phyloP scores from a whole-genome alignment of 208 protist species.

The Acanthamoeba sp. region DNA sequence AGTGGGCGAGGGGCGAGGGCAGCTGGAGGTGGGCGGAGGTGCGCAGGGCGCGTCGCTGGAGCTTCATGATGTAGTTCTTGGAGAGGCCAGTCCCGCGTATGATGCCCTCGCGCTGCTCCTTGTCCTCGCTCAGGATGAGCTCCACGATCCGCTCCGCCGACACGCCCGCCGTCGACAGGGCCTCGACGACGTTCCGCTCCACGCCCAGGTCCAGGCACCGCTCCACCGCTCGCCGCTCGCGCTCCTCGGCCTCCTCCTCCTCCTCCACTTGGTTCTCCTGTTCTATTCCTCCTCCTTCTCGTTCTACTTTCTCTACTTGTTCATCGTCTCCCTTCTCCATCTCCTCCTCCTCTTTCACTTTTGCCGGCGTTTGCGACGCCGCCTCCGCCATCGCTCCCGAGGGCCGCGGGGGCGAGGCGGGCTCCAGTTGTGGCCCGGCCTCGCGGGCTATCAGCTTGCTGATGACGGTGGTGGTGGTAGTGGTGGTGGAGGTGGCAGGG shows the following conservation, averaged over 20 bases:
- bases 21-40: conserved; percentile 40
- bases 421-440: too few species aligned
- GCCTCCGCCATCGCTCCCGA: too few species aligned
- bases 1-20: not conserved
- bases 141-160: conserved; percentile 19
- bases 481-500: too few species aligned
- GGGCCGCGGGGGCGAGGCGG: too few species aligned
- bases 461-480: too few species aligned
- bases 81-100: conserved; percentile 8
- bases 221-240: not conserved
- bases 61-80: conserved; percentile 62
- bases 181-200: conserved; percentile 19
- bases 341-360: not conserved
- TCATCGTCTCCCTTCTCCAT: too few species aligned
- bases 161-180: conserved; percentile 13
- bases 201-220: not conserved
- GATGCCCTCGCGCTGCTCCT: conserved; percentile 16
- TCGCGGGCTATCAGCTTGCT: too few species aligned
- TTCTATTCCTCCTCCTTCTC: too few species aligned
- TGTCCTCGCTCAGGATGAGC: conserved; percentile 12
- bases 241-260: not conserved
- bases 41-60: not conserved
- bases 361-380: too few species aligned
- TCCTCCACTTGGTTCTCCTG: not conserved
- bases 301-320: not conserved